Evolutionary conservation across 148 eudicot species (phyloP).

Genomic region (Fagopyrum homotropicum): DNA sequence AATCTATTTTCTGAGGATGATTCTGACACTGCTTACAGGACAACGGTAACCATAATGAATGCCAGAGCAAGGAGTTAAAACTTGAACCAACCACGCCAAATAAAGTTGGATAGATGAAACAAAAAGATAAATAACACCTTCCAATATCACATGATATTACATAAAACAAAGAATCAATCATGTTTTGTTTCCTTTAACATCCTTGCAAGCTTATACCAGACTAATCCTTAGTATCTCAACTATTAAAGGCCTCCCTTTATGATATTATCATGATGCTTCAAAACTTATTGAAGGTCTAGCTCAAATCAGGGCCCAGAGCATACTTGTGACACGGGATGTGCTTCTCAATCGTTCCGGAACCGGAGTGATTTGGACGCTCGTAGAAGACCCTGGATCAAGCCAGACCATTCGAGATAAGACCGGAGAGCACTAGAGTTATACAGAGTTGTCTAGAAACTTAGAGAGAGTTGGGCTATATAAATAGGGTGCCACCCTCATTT

Average conservation of each 20-base stretch:
- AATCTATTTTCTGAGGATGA: background rate
- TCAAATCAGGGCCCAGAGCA: background rate
- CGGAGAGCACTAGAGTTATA: too few species aligned
- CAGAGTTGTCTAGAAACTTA: too few species aligned
- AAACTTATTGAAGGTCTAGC: background rate
- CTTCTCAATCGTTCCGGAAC: too few species aligned
- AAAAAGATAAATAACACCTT: background rate
- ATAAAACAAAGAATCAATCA: background rate
- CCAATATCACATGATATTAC: background rate
- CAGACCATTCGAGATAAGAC: too few species aligned
- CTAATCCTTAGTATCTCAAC: background rate
- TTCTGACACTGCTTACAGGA: background rate
- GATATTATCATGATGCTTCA: background rate
- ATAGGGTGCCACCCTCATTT: too few species aligned
- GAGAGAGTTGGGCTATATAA: too few species aligned
- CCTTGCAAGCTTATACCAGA: background rate
- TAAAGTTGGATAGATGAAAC: background rate
- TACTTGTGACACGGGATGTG: background rate
- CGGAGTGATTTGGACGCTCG: too few species aligned
- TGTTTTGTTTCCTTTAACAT: background rate
- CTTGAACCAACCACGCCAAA: background rate
- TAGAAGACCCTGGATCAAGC: too few species aligned
- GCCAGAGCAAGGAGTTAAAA: background rate
- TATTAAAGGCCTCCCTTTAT: background rate
- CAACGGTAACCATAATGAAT: background rate